Conservation (phyloP, 345 rosid genomes). For the Corchorus olitorius region DNA sequence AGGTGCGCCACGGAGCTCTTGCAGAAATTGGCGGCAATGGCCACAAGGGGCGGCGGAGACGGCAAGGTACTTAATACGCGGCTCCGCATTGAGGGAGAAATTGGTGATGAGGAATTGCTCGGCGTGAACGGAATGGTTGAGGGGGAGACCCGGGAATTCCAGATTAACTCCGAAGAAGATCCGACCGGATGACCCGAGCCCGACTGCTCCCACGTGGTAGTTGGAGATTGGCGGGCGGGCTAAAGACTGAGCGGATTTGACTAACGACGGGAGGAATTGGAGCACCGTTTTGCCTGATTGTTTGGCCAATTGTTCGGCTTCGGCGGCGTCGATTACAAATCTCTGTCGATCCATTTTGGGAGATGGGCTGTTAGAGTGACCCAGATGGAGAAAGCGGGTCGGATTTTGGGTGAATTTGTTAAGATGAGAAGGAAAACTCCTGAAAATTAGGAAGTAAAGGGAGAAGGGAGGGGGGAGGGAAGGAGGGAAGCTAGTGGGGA, state of each 20-base stretch:
- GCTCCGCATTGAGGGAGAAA: conserved; percentile 69
- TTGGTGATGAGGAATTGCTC: conserved; percentile 95
- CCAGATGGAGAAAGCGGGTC: conserved; percentile 21
- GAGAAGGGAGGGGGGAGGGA: neutral
- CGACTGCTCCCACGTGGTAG: conserved; percentile 81
- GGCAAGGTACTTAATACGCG: conserved; percentile 51
- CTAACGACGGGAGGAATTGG: conserved; percentile 70
- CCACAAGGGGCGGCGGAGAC: conserved; percentile 98
- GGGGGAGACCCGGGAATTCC: conserved; percentile 93
- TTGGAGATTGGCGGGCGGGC: conserved; percentile 88
- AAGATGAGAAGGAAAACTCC: neutral
- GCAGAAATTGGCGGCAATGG: conserved; percentile 98
- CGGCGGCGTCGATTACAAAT: conserved; percentile 68
- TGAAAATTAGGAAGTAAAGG: neutral
- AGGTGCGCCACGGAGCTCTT: conserved; percentile 74
- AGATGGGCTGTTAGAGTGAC: conserved; percentile 24
- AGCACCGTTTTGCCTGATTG: conserved; percentile 48
- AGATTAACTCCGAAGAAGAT: conserved; percentile 84
- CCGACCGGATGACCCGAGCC: conserved; percentile 85
- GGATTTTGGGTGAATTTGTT: neutral
- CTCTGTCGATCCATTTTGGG: conserved; percentile 47
- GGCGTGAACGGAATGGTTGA: conserved; percentile 90
- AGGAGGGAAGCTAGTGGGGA: neutral
- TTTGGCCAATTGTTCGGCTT: conserved; percentile 71
- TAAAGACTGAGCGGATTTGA: conserved; percentile 57